phyloP scores from a whole-genome alignment of 257 asterid genomes.

The Solanum peruvianum region DNA sequence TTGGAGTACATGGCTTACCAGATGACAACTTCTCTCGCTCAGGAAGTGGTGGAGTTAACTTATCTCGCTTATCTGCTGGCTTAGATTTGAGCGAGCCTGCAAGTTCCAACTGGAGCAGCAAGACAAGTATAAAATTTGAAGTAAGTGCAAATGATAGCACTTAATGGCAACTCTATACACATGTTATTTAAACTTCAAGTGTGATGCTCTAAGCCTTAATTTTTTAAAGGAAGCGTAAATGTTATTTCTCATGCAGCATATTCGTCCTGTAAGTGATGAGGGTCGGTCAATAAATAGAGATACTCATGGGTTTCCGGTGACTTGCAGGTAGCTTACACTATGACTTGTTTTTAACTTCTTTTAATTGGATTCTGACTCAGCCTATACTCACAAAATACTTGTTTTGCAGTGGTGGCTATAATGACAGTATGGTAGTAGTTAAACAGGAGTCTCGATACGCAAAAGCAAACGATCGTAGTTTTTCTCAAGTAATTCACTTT shows the following conservation, averaged over 20 bases:
- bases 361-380: not conserved
- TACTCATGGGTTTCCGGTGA: conserved; percentile 84
- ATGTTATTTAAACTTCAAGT: not conserved
- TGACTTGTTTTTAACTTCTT: not conserved
- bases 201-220: not conserved
- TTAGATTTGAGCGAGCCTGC: conserved; percentile 90
- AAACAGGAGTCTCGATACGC: conserved; percentile 92
- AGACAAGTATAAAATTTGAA: conserved; percentile 88
- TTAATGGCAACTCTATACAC: not conserved
- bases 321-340: conserved; percentile 63
- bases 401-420: conserved; percentile 64
- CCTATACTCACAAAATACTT: conserved; percentile 4
- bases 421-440: conserved; percentile 83
- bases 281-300: conserved; percentile 78
- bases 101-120: conserved; percentile 91
- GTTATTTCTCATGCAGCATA: conserved; percentile 43
- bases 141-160: conserved; percentile 21
- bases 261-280: conserved; percentile 71
- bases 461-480: conserved; percentile 58
- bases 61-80: conserved; percentile 78
- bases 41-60: conserved; percentile 83
- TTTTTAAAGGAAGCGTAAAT: not conserved
- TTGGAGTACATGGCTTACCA: conserved; percentile 83
- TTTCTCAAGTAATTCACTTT: conserved; percentile 56
- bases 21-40: conserved; percentile 79